Evolutionary conservation across 2,329 filamentous ascomycete genomes (phyloP), one percentile per base, ranked within the genome.

Genomic region (Arthroderma uncinatum): DNA sequence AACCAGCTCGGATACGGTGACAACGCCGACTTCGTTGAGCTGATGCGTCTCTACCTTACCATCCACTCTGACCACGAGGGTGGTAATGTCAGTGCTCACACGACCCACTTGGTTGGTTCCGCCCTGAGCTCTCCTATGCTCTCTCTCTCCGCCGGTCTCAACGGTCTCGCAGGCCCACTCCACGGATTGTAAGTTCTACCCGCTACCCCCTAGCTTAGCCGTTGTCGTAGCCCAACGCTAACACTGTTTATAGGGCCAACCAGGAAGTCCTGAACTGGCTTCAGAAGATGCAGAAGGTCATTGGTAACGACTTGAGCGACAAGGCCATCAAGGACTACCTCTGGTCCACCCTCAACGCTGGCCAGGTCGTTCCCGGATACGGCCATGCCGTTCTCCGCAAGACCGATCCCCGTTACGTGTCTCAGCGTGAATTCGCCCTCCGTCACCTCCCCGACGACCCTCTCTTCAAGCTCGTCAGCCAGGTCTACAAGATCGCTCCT

Each of bases 11-110:
- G 93, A 70, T 98, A 93, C 74, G 87, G 87, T 68, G 84, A 86
- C 70, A 97, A 98, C 84, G 80, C 83, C 69, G 92, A 97, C 82
- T 98, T 98, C 69, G 79, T 98, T 73, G 93, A 98, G 85, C 82
- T 98, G 68, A 89, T 98, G 85, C 89, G 93, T 76, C 83, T 98
- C 65, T 98, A 98, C 84, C 84, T 98, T 70, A 97, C 93, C 79
- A 98, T 98, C 78, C 93, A 98, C 87, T 92, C 93, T 62, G 93
- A 98, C 77, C 93, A 98, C 82, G 93, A 98, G 83, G 93, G 93
- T 80, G 93, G 93, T 67, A 98, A 98, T 78, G 93, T 98, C 78
- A 89, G 84, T 74, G 93, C 93, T 65, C 93, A 98, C 84, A 95
- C 93, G 74, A 97, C 93, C 65, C 93, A 98, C 82, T 81, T 98